Conservation (phyloP, 108 stramenopile genomes). For the Skeletonema marinoi region DNA sequence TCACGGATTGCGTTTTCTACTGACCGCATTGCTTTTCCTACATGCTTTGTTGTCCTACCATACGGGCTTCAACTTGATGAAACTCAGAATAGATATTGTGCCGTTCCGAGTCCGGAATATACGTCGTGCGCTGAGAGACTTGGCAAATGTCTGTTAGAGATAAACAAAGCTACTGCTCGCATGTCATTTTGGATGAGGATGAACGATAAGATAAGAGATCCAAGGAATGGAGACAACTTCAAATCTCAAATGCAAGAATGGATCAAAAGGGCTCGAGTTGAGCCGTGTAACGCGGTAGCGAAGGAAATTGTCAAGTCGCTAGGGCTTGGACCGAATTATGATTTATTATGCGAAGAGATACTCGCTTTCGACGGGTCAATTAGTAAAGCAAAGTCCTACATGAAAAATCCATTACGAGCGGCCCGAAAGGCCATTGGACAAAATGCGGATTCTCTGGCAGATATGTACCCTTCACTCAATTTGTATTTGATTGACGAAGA, state of each 20-base stretch:
- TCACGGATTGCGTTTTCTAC: constrained; percentile 37
- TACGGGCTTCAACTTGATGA: constrained; percentile 23
- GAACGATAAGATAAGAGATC: constrained; percentile 31
- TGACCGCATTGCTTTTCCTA: constrained; percentile 41
- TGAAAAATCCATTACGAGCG: constrained; percentile 50
- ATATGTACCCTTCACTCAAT: constrained; percentile 45
- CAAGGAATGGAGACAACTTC: constrained; percentile 18
- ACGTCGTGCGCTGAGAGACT: constrained; percentile 25
- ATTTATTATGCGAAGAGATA: constrained; percentile 34
- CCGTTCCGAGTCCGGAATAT: not conserved
- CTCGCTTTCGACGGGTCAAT: constrained; percentile 29
- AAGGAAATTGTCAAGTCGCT: constrained; percentile 27
- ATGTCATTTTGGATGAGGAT: constrained; percentile 54
- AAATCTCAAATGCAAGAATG: constrained; percentile 39
- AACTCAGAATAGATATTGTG: constrained; percentile 15
- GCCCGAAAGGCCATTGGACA: constrained; percentile 52
- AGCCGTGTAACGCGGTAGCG: constrained; percentile 21
- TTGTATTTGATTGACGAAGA: constrained; percentile 74
- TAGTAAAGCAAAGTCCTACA: constrained; percentile 39
- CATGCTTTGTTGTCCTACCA: constrained; percentile 44
- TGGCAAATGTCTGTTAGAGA: constrained; percentile 39
- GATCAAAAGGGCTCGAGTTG: constrained; percentile 28
- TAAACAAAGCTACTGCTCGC: constrained; percentile 44
- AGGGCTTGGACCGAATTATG: constrained; percentile 31
- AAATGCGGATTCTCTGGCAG: constrained; percentile 26